A percentile compares a stretch with the other conserved stretches of the same genome.
phyloP scores from a whole-genome alignment of 176 grass and related monocot genomes.

The Aegilops speltoides region DNA sequence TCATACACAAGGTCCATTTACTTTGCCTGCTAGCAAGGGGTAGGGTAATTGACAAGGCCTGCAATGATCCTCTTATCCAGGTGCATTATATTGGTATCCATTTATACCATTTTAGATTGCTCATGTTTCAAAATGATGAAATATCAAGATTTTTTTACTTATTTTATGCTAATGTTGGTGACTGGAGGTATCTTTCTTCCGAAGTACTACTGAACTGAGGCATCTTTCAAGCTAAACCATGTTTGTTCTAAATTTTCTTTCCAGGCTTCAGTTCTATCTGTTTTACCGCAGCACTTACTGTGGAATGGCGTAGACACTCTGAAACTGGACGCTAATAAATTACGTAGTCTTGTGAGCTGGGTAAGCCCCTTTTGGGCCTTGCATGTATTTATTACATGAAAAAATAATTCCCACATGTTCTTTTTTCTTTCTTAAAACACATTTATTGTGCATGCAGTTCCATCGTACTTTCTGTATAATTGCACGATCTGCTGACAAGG shows the following conservation, averaged over 20 bases:
- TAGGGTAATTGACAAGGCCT: constrained; percentile 79
- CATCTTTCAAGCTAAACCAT: constrained; percentile 14
- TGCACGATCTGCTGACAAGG: constrained; percentile 46
- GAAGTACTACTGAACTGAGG: background rate
- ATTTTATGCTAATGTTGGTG: background rate
- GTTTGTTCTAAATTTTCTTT: constrained; percentile 35
- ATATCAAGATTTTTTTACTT: background rate
- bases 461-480: constrained; percentile 69
- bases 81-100: constrained; percentile 40
- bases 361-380: constrained; percentile 33
- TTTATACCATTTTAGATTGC: background rate
- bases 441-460: constrained; percentile 65
- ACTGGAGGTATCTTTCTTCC: background rate
- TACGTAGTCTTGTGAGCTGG: constrained; percentile 75
- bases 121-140: constrained; percentile 15
- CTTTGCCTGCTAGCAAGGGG: constrained; percentile 92
- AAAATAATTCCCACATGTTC: background rate
- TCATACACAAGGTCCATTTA: constrained; percentile 88
- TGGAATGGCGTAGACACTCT: constrained; percentile 50
- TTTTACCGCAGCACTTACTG: constrained; percentile 71
- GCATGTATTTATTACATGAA: background rate
- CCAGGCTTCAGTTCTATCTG: constrained; percentile 88
- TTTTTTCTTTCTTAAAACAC: constrained; percentile 30
- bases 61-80: constrained; percentile 93
- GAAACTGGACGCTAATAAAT: constrained; percentile 54